A percentile compares a stretch with the other conserved stretches of the same genome.
phyloP scores from a whole-genome alignment of 768 basidiomycete genomes.

The Xerocomellus chrysenteron region DNA sequence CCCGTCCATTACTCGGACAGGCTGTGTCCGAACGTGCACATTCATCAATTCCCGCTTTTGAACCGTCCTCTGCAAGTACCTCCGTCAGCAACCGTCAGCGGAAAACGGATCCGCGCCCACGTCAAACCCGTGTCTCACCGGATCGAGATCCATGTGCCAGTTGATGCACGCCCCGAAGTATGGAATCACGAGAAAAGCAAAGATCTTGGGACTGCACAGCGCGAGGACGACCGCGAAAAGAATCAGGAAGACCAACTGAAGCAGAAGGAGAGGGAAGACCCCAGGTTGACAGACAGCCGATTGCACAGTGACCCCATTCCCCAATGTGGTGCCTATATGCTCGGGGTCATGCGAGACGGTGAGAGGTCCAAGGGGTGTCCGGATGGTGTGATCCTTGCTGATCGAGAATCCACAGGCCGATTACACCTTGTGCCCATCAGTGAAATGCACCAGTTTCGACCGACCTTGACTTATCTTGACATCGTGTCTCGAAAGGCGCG shows the following conservation, averaged over 20 bases:
- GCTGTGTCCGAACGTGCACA: conserved; percentile 61
- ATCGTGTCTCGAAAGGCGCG: conserved; percentile 61
- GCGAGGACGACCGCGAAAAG: conserved; percentile 77
- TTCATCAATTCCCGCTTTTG: conserved; percentile 82
- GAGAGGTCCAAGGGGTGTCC: conserved; percentile 17
- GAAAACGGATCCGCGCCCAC: conserved; percentile 75
- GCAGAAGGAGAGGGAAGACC: conserved; percentile 50
- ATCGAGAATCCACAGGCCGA: conserved; percentile 40
- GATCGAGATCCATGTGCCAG: conserved; percentile 77
- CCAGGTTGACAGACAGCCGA: conserved; percentile 67
- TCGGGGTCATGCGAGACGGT: conserved; percentile 79
- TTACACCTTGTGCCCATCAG: conserved; percentile 77
- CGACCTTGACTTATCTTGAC: conserved; percentile 81
- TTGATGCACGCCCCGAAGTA: conserved; percentile 77
- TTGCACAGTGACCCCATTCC: conserved; percentile 71
- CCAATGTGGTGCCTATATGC: conserved; percentile 64
- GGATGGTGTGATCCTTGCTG: conserved; percentile 7
- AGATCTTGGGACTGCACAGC: conserved; percentile 61
- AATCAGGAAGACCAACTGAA: conserved; percentile 58
- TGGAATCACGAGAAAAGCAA: conserved; percentile 74
- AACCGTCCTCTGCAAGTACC: conserved; percentile 72
- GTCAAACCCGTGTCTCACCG: conserved; percentile 61
- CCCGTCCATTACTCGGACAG: conserved; percentile 71
- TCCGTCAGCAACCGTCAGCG: conserved; percentile 67
- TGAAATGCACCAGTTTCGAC: conserved; percentile 80